phyloP scores from a whole-genome alignment of 371 early-diverging fungal species.

The Haplosporangium sp. region DNA sequence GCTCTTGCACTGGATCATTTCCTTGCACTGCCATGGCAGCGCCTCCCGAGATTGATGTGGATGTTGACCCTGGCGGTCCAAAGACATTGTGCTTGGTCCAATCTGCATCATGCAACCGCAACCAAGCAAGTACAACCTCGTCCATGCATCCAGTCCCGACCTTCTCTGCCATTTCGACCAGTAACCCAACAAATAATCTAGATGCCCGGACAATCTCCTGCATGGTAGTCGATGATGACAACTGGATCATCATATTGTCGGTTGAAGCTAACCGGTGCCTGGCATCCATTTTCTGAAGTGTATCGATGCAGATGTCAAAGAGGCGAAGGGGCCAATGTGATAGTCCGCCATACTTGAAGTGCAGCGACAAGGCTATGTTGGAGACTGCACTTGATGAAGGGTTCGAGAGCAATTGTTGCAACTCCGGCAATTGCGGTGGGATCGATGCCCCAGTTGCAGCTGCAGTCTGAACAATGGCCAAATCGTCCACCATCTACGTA shows the following conservation, averaged over 20 bases:
- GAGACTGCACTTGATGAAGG: slow-evolving; percentile 46
- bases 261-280: background rate
- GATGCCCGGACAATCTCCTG: slow-evolving; percentile 28
- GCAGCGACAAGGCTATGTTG: slow-evolving; percentile 54
- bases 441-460: slow-evolving; percentile 5
- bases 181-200: slow-evolving; percentile 26
- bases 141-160: slow-evolving; percentile 38
- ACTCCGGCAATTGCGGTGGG: slow-evolving; percentile 55
- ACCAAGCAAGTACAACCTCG: slow-evolving; percentile 36
- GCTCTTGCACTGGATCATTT: background rate
- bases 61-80: background rate
- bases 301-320: slow-evolving; percentile 58
- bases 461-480: slow-evolving; percentile 17
- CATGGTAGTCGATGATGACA: slow-evolving; percentile 4
- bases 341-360: slow-evolving; percentile 56
- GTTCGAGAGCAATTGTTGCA: slow-evolving; percentile 56
- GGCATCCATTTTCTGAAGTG: slow-evolving; percentile 47
- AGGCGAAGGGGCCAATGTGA: slow-evolving; percentile 58
- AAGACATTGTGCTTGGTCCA: slow-evolving; percentile 29
- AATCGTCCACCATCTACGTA: slow-evolving; percentile 32
- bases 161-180: slow-evolving; percentile 43
- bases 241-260: background rate
- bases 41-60: background rate
- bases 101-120: slow-evolving; percentile 26
- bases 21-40: slow-evolving; percentile 43